These are phyloP conservation scores for Hanseniaspora singularis DNA, from an alignment of 805 yeast genomes.

Conservation along the genomic window DNA sequence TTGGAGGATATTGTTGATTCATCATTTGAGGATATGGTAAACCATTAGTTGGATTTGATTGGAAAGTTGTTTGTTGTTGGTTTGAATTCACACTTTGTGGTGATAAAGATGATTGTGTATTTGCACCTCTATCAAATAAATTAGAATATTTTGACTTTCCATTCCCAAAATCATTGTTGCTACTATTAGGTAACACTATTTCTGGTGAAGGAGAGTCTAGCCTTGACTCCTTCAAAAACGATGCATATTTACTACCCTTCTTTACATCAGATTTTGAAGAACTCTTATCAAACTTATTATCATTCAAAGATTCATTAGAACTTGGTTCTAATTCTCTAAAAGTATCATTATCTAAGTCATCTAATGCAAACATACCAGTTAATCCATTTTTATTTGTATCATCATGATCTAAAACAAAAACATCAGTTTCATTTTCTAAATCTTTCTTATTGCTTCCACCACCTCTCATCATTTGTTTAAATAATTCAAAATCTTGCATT, in stretches of 20 bases:
- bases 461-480: conserved; percentile 31
- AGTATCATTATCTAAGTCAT: background rate
- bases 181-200: too few relatives aligned
- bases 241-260: conserved; percentile 11
- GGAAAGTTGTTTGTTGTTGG: conserved; percentile 1
- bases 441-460: conserved; percentile 29
- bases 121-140: background rate
- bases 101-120: too few relatives aligned
- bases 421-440: background rate
- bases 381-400: background rate
- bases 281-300: background rate
- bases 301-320: background rate
- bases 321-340: conserved; percentile 10
- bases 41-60: conserved; percentile 17
- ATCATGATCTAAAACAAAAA: conserved; percentile 1
- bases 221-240: conserved; percentile 3
- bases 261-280: background rate
- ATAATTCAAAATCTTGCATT: conserved; percentile 33
- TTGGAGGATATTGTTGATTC: background rate
- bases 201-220: background rate
- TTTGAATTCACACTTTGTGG: too few relatives aligned
- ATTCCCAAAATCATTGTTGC: too few relatives aligned
- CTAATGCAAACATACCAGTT: conserved; percentile 9
- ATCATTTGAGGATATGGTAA: conserved; percentile 17
- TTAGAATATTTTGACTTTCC: background rate